phyloP scores from a whole-genome alignment of 345 rosid genomes.

The Garcia nutans region DNA sequence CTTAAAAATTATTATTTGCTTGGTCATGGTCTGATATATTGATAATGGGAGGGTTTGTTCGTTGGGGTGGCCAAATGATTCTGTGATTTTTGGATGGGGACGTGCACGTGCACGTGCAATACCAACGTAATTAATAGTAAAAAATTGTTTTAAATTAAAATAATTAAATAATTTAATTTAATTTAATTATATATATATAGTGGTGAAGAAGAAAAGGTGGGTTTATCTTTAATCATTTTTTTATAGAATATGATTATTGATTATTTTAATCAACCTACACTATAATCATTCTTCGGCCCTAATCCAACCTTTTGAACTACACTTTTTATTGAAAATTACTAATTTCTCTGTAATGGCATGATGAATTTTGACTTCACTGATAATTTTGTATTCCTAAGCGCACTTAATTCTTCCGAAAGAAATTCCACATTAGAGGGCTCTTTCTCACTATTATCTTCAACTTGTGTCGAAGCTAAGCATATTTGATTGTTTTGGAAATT shows the following conservation, averaged over 20 bases:
- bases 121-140: neutral
- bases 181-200: neutral
- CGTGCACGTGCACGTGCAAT: neutral
- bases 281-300: constrained; percentile 30
- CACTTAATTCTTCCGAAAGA: neutral
- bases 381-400: neutral
- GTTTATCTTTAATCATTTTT: constrained; percentile 6
- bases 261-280: too few relatives aligned
- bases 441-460: constrained; percentile 4
- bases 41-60: neutral
- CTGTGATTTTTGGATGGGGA: neutral
- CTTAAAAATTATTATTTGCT: neutral
- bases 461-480: constrained; percentile 23
- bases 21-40: too few relatives aligned
- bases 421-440: neutral
- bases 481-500: neutral
- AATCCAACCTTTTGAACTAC: constrained; percentile 8
- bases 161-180: too few relatives aligned
- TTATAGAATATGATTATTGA: too few relatives aligned
- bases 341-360: neutral
- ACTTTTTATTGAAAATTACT: too few relatives aligned
- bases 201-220: constrained; percentile 19
- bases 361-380: constrained; percentile 27
- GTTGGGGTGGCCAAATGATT: neutral
- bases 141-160: too few relatives aligned